phyloP scores from a whole-genome alignment of 495 filamentous ascomycete species.

The Talaromyces liani region DNA sequence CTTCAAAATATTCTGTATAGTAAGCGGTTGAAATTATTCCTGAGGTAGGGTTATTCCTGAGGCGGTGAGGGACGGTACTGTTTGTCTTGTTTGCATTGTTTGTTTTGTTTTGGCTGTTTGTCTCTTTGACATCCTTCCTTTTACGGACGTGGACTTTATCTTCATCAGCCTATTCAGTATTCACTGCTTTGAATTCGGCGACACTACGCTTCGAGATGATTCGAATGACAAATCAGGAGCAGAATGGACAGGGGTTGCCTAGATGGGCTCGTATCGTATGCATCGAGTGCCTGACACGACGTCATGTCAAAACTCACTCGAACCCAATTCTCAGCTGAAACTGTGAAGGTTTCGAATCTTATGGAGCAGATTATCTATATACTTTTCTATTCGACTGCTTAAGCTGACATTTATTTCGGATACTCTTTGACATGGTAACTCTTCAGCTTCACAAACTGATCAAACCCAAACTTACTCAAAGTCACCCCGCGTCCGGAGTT shows the following conservation, averaged over 20 bases:
- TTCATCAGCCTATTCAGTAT: not conserved
- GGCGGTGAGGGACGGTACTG: too few species aligned
- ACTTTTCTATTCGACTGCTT: not conserved
- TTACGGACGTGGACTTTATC: not conserved
- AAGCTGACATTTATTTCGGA: conserved; percentile 43
- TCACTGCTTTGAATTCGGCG: not conserved
- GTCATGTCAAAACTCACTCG: not conserved
- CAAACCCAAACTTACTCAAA: conserved; percentile 82
- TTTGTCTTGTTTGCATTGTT: conserved; percentile 5
- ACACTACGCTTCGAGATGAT: not conserved
- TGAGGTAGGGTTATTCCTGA: too few species aligned
- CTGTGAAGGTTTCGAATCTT: not conserved
- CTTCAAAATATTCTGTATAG: too few species aligned
- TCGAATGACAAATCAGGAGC: not conserved
- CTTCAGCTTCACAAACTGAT: conserved; percentile 93
- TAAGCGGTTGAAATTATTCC: too few species aligned
- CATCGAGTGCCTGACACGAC: not conserved
- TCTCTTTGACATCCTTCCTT: not conserved
- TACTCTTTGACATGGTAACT: conserved; percentile 92
- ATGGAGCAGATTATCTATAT: not conserved
- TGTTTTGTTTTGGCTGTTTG: conserved; percentile 6
- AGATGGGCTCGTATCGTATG: not conserved
- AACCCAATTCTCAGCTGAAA: not conserved
- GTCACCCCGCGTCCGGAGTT: conserved; percentile 88
- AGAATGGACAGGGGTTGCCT: not conserved